Evolutionary conservation across 2,329 filamentous ascomycete species (phyloP).

Genomic region (Colletotrichum tropicale): DNA sequence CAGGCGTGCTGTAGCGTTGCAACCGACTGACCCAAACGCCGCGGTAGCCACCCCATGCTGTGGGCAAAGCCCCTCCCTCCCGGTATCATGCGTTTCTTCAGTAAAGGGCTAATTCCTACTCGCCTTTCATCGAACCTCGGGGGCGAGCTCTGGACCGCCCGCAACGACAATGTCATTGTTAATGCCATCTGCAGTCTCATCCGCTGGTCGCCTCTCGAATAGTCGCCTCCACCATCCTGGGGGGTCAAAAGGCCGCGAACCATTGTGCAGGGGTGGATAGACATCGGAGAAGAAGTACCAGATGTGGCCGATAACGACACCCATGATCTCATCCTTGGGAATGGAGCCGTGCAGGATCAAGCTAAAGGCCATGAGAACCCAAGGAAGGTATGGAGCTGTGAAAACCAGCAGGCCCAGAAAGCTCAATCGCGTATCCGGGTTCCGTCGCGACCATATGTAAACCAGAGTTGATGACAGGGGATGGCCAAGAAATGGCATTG

Average conservation of each 20-base stretch:
- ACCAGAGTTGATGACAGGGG: slow-evolving; percentile 91
- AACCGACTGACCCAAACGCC: not conserved
- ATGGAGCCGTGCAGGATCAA: slow-evolving; percentile 87
- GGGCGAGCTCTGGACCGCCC: slow-evolving; percentile 36
- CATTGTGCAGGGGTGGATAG: slow-evolving; percentile 88
- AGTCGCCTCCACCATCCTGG: slow-evolving; percentile 88
- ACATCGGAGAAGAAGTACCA: slow-evolving; percentile 99
- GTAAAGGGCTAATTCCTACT: not conserved
- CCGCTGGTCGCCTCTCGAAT: slow-evolving; percentile 66
- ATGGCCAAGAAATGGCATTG: slow-evolving; percentile 93
- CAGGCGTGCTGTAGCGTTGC: not conserved
- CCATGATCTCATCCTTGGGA: slow-evolving; percentile 95
- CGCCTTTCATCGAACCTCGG: slow-evolving; percentile 16
- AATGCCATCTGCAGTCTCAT: slow-evolving; percentile 57
- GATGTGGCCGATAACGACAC: slow-evolving; percentile 91
- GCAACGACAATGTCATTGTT: slow-evolving; percentile 69
- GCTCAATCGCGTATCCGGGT: slow-evolving; percentile 88
- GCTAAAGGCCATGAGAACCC: slow-evolving; percentile 94
- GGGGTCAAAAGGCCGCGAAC: slow-evolving; percentile 84
- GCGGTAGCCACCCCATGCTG: not conserved
- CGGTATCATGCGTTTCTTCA: not conserved
- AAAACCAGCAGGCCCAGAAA: slow-evolving; percentile 90
- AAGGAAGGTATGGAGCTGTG: slow-evolving; percentile 91
- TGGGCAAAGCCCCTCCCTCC: not conserved
- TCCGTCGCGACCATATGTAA: slow-evolving; percentile 96